phyloP scores from a whole-genome alignment of 1,139 yeast species.

The Meyerozyma guilliermondii region DNA sequence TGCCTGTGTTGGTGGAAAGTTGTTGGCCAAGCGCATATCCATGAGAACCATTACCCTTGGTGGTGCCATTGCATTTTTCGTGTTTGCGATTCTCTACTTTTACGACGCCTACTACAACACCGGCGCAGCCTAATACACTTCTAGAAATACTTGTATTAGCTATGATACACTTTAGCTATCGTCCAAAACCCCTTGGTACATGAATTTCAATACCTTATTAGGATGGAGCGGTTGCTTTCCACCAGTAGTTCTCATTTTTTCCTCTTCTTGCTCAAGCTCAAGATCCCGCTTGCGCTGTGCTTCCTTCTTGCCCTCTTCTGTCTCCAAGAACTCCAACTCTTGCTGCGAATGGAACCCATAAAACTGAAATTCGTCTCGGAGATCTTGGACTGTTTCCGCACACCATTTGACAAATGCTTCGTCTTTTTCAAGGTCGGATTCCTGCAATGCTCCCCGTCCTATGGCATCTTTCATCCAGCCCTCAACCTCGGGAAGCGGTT shows the following conservation, averaged over 20 bases:
- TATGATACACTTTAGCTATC: too few species aligned
- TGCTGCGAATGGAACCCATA: slow-evolving; percentile 54
- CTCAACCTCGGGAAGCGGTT: slow-evolving; percentile 84
- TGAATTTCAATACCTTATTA: slow-evolving; percentile 35
- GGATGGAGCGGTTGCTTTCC: slow-evolving; percentile 31
- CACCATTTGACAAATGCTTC: slow-evolving; percentile 66
- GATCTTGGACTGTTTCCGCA: slow-evolving; percentile 43
- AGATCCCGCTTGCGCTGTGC: slow-evolving; percentile 22
- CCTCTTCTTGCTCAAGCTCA: slow-evolving; percentile 24
- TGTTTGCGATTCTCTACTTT: slow-evolving; percentile 78
- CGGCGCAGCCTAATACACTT: slow-evolving; percentile 10
- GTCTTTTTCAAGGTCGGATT: slow-evolving; percentile 26
- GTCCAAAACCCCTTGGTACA: slow-evolving; percentile 29
- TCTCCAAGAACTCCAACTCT: slow-evolving; percentile 34
- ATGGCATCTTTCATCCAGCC: slow-evolving; percentile 72
- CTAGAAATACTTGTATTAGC: background rate
- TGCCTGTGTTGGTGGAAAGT: slow-evolving; percentile 93
- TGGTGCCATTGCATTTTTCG: slow-evolving; percentile 80
- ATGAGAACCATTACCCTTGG: slow-evolving; percentile 90
- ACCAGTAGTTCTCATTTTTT: slow-evolving; percentile 25
- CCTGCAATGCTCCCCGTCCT: slow-evolving; percentile 25
- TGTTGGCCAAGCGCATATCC: slow-evolving; percentile 82
- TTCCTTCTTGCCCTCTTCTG: slow-evolving; percentile 38
- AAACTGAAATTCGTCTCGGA: slow-evolving; percentile 54
- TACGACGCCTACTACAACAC: slow-evolving; percentile 50